Conservation (phyloP, 441 rosid species). For the Manihot esculenta region DNA sequence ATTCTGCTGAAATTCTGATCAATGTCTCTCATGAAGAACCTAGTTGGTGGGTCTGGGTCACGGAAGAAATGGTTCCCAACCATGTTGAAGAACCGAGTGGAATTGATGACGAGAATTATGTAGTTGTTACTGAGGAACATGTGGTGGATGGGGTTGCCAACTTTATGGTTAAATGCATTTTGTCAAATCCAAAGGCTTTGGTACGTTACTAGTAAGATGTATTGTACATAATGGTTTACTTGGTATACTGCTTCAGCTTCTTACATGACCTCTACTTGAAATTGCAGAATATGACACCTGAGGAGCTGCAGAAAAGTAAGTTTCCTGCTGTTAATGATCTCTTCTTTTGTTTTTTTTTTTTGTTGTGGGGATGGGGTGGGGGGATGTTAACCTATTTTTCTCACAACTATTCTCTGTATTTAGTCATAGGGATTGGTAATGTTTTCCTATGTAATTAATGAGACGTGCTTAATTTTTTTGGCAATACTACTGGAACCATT, state of each 20-base stretch:
- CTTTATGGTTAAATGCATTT: conserved; percentile 84
- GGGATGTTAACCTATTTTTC: too few relatives aligned
- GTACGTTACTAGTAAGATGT: conserved; percentile 29
- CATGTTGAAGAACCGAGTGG: conserved; percentile 74
- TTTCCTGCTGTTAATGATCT: conserved; percentile 12
- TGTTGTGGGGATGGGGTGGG: too few relatives aligned
- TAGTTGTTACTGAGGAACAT: conserved; percentile 73
- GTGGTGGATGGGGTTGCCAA: conserved; percentile 87
- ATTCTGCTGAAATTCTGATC: conserved; percentile 64
- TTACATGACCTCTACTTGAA: conserved; percentile 26
- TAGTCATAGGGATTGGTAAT: background rate
- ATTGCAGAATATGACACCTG: conserved; percentile 74
- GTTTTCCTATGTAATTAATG: background rate
- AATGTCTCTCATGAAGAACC: conserved; percentile 70
- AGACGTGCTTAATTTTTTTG: too few relatives aligned
- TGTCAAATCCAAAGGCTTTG: conserved; percentile 78
- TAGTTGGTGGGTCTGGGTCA: conserved; percentile 97
- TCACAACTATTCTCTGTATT: background rate
- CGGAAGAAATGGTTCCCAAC: conserved; percentile 79
- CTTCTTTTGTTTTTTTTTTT: too few relatives aligned
- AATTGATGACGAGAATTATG: conserved; percentile 75
- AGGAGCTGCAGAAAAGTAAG: conserved; percentile 83
- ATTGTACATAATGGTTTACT: background rate
- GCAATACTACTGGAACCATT: background rate
- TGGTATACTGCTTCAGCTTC: conserved; percentile 6